Percentiles rank a stretch among this genome's conserved stretches.
phyloP scores from a whole-genome alignment of 2,329 filamentous ascomycete species.

The Penicillium frequentans region DNA sequence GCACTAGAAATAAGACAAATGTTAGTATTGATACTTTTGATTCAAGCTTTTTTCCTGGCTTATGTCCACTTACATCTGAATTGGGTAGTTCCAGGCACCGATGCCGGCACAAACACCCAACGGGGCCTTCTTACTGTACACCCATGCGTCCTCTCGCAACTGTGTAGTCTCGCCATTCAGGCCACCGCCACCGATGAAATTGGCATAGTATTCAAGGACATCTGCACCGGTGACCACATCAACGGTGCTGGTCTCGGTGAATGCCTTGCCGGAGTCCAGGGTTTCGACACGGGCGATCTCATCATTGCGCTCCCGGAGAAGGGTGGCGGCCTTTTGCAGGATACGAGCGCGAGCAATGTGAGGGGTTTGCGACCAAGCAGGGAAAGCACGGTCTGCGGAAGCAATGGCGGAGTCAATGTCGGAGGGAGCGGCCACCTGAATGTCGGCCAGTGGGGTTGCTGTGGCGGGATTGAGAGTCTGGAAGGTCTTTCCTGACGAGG shows the following conservation, averaged over 20 bases:
- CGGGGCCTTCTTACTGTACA: conserved; percentile 79
- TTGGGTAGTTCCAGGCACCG: conserved; percentile 89
- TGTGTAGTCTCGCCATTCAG: conserved; percentile 77
- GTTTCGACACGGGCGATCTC: conserved; percentile 78
- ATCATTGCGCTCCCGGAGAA: conserved; percentile 76
- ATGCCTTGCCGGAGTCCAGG: conserved; percentile 82
- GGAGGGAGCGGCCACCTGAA: conserved; percentile 66
- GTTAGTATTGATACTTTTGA: conserved; percentile 1
- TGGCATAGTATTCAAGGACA: conserved; percentile 83
- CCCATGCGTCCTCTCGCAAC: conserved; percentile 73
- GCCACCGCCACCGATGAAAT: conserved; percentile 72
- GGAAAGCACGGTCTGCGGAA: conserved; percentile 71
- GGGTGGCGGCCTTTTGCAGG: conserved; percentile 70
- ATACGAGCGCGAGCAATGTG: conserved; percentile 74
- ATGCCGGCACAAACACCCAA: conserved; percentile 84
- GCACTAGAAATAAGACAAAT: conserved; percentile 46
- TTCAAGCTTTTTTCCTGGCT: background rate
- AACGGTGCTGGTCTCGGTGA: conserved; percentile 78
- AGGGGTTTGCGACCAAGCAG: conserved; percentile 72
- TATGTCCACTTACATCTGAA: conserved; percentile 63
- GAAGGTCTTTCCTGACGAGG: conserved; percentile 63
- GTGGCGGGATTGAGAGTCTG: conserved; percentile 73
- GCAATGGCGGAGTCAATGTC: conserved; percentile 72
- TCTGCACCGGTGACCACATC: conserved; percentile 82
- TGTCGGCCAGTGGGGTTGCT: conserved; percentile 65